Percentiles rank a stretch among this genome's conserved stretches.
Conservation (phyloP, 73 alveolate genomes). For the Urostyla sp. region DNA sequence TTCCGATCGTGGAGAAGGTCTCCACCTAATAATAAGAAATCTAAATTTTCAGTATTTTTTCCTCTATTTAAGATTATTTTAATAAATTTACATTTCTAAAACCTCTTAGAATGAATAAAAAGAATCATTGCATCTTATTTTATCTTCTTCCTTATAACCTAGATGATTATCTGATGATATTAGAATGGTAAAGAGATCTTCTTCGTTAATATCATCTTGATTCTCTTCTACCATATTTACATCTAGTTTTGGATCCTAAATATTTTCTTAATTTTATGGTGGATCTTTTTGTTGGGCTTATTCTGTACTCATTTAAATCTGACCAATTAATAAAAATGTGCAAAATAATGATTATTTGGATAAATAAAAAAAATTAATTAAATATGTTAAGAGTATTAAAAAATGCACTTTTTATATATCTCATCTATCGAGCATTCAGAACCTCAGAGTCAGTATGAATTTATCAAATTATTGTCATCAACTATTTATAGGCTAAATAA, state of each 20-base stretch:
- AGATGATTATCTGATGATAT: slow-evolving; percentile 97
- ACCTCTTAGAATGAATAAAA: slow-evolving; percentile 95
- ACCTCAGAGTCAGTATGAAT: too few relatives aligned
- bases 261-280: not conserved
- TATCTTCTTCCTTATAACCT: slow-evolving; percentile 95
- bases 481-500: too few relatives aligned
- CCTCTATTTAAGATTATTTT: not conserved
- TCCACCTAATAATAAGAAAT: slow-evolving; percentile 94
- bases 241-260: not conserved
- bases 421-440: too few relatives aligned
- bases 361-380: too few relatives aligned
- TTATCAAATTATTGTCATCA: too few relatives aligned
- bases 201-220: not conserved
- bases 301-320: too few relatives aligned
- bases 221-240: slow-evolving; percentile 1
- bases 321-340: too few relatives aligned
- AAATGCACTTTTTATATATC: too few relatives aligned
- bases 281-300: too few relatives aligned
- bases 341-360: too few relatives aligned
- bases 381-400: too few relatives aligned
- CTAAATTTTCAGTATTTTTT: slow-evolving; percentile 68
- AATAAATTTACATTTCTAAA: slow-evolving; percentile 56
- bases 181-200: slow-evolving; percentile 78
- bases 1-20: slow-evolving; percentile 97
- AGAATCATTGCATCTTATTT: slow-evolving; percentile 91